Evolutionary conservation across 176 grass and related monocot species (phyloP).

Genomic region (Carex parvula): DNA sequence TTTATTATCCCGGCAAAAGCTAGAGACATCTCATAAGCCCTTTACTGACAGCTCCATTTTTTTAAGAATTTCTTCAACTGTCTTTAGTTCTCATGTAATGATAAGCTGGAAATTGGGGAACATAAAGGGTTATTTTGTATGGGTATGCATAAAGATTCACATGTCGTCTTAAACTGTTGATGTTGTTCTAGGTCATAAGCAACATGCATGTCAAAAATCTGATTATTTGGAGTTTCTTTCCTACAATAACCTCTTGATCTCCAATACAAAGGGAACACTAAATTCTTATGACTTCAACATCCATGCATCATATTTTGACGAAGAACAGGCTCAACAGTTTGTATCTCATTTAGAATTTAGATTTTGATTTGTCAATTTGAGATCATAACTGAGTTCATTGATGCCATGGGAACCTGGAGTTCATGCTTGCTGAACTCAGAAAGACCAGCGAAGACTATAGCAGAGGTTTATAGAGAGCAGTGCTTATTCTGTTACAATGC

Average conservation of each 20-base stretch:
- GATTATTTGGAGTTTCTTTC: not conserved
- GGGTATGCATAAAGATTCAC: not conserved
- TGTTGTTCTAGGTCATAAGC: not conserved
- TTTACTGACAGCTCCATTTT: not conserved
- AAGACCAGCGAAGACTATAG: not conserved
- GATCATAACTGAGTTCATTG: not conserved
- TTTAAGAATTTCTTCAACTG: not conserved
- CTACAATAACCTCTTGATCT: not conserved
- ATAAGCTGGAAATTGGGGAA: not conserved
- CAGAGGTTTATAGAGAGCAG: not conserved
- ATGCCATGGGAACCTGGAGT: not conserved
- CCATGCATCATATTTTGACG: not conserved
- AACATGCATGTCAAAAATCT: not conserved
- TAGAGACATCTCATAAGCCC: not conserved
- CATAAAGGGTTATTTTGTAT: not conserved
- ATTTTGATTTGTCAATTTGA: not conserved
- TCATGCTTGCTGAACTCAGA: not conserved
- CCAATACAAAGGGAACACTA: not conserved
- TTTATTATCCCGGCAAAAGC: not conserved
- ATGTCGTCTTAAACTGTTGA: not conserved
- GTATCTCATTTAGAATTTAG: not conserved
- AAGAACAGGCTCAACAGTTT: not conserved
- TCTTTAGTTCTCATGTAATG: not conserved
- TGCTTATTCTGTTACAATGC: constrained; percentile 7
- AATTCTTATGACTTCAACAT: not conserved